Percentiles rank a stretch among this genome's conserved stretches.
phyloP scores from a whole-genome alignment of 164 flowering plant species.

The Houttuynia cordata region DNA sequence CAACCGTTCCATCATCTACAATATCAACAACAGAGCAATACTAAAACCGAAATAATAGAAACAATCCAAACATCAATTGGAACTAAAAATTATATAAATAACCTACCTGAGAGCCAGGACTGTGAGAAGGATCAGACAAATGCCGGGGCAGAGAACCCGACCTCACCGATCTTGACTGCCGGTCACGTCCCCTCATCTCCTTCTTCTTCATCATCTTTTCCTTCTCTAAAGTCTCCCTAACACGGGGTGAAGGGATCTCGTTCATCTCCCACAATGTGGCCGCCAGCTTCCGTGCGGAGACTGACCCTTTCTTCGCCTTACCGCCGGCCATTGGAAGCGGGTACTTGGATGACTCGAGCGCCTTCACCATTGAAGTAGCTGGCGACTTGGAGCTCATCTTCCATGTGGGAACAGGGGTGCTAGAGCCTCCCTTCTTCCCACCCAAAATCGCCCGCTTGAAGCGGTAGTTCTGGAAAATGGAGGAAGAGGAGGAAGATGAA shows the following conservation, averaged over 20 bases:
- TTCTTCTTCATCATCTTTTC: slow-evolving; percentile 17
- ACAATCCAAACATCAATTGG: background rate
- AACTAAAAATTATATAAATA: background rate
- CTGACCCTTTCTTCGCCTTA: slow-evolving; percentile 28
- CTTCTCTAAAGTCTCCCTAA: slow-evolving; percentile 21
- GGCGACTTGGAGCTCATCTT: slow-evolving; percentile 38
- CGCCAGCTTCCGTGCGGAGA: slow-evolving; percentile 90
- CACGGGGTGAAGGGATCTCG: slow-evolving; percentile 50
- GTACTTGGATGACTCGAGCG: slow-evolving; percentile 28
- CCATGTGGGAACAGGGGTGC: slow-evolving; percentile 79
- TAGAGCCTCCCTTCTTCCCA: slow-evolving; percentile 54
- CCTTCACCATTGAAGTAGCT: slow-evolving; percentile 18
- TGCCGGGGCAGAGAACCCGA: slow-evolving; percentile 71
- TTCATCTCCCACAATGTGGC: slow-evolving; percentile 97
- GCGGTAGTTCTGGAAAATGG: slow-evolving; percentile 48
- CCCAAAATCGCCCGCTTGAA: slow-evolving; percentile 65
- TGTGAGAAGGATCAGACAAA: slow-evolving; percentile 92
- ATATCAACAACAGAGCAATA: background rate
- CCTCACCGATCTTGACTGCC: slow-evolving; percentile 24
- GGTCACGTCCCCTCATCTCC: slow-evolving; percentile 25
- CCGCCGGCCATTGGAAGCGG: slow-evolving; percentile 21
- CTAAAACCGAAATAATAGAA: background rate
- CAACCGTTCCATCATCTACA: slow-evolving; percentile 61
- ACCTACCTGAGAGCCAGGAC: slow-evolving; percentile 77
- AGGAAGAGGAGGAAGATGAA: slow-evolving; percentile 63